phyloP scores from a whole-genome alignment of 2,329 filamentous ascomycete genomes.

The Hymenoscyphus linearis region DNA sequence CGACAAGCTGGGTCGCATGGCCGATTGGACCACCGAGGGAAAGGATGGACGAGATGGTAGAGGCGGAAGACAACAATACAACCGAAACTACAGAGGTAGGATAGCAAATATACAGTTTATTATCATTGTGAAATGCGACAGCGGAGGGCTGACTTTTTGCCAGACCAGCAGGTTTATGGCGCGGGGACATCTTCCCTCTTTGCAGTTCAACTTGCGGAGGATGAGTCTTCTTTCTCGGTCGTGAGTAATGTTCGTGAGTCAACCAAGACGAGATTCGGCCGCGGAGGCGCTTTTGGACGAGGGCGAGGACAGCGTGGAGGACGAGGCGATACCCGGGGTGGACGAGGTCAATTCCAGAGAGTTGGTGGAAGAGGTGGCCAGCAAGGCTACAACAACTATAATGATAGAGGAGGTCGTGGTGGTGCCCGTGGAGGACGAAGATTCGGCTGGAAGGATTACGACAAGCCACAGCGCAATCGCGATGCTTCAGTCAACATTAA shows the following conservation, averaged over 20 bases:
- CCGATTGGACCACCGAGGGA: constrained; percentile 90
- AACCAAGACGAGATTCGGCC: constrained; percentile 78
- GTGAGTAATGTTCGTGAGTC: constrained; percentile 92
- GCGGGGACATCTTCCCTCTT: constrained; percentile 82
- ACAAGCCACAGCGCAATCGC: constrained; percentile 94
- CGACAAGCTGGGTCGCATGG: constrained; percentile 98
- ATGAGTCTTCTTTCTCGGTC: constrained; percentile 95
- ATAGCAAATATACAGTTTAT: constrained; percentile 18
- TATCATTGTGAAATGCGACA: constrained; percentile 6
- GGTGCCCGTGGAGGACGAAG: constrained; percentile 73
- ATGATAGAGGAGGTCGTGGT: constrained; percentile 63
- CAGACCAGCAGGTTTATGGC: constrained; percentile 96
- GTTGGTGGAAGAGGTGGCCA: constrained; percentile 64
- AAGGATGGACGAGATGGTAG: constrained; percentile 71
- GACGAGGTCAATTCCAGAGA: constrained; percentile 61
- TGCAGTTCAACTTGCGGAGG: constrained; percentile 85
- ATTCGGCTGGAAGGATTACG: constrained; percentile 98
- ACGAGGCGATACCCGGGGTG: constrained; percentile 62
- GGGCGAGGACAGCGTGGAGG: constrained; percentile 69
- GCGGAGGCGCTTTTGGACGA: constrained; percentile 85
- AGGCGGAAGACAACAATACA: constrained; percentile 81
- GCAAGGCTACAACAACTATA: constrained; percentile 62
- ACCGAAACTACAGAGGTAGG: constrained; percentile 85
- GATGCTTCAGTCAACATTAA: constrained; percentile 96
- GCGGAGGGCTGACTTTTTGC: constrained; percentile 7